Evolutionary conservation across 306 rosid genomes (phyloP).

Genomic region (Crotalaria pallida): DNA sequence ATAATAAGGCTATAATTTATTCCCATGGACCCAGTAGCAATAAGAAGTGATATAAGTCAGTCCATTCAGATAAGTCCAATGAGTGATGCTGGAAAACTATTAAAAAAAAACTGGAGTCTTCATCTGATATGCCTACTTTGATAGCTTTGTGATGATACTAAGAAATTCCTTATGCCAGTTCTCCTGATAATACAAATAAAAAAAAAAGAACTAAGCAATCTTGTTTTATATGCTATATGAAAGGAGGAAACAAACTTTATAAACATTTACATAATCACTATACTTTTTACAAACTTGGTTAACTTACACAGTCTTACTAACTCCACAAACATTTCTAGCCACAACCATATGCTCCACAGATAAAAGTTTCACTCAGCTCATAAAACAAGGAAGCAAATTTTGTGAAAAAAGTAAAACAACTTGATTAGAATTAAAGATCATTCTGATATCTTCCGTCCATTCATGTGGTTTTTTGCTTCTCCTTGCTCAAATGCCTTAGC

Average conservation of each 20-base stretch:
- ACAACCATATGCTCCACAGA: too few relatives aligned
- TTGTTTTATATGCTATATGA: background rate
- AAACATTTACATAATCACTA: conserved; percentile 16
- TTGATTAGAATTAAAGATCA: conserved; percentile 40
- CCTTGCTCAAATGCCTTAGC: conserved; percentile 43
- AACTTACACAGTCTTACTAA: conserved; percentile 7
- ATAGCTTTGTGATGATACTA: background rate
- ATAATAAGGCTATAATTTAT: too few relatives aligned
- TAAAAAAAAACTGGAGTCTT: background rate
- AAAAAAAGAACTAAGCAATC: background rate
- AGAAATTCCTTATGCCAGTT: too few relatives aligned
- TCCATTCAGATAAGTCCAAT: too few relatives aligned
- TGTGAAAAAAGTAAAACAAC: background rate
- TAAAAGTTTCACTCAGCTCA: background rate
- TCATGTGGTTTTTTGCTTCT: conserved; percentile 21
- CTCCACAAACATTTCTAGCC: background rate
- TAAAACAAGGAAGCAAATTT: background rate
- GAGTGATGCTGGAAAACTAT: background rate
- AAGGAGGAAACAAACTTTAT: background rate
- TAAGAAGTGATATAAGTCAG: too few relatives aligned
- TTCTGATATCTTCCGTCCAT: conserved; percentile 24
- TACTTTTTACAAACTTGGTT: background rate
- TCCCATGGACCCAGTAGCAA: background rate
- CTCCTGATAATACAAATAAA: background rate
- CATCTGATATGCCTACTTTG: background rate